Conservation (phyloP, 352 stramenopile genomes). For the Phytophthora brassicae region DNA sequence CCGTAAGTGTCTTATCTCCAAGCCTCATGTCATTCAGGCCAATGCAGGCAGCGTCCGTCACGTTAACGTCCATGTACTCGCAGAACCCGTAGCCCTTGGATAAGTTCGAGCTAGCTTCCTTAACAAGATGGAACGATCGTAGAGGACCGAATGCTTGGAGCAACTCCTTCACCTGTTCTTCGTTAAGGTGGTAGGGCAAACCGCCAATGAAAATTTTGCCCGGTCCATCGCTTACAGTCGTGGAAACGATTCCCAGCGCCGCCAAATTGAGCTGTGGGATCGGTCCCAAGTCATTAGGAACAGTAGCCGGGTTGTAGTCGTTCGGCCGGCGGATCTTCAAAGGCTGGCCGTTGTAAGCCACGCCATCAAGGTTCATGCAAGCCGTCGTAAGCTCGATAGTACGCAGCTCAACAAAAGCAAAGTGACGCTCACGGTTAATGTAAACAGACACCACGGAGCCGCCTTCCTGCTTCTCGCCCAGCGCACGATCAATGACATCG, state of each 20-base stretch:
- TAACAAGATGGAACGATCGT: conserved; percentile 97
- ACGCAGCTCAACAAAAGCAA: conserved; percentile 97
- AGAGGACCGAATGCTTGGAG: conserved; percentile 94
- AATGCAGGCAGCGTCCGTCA: conserved; percentile 92
- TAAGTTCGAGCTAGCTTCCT: conserved; percentile 87
- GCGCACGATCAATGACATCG: conserved; percentile 86
- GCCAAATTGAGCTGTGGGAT: conserved; percentile 89
- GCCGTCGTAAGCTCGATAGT: conserved; percentile 96
- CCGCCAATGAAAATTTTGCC: conserved; percentile 99
- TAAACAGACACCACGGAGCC: conserved; percentile 90
- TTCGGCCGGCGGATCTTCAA: conserved; percentile 97
- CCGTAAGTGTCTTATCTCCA: conserved; percentile 90
- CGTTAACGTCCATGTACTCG: conserved; percentile 92
- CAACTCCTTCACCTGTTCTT: conserved; percentile 94
- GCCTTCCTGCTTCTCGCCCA: conserved; percentile 74
- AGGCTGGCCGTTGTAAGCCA: conserved; percentile 93
- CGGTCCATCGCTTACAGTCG: conserved; percentile 94
- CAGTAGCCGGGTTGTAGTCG: conserved; percentile 94
- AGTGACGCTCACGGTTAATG: conserved; percentile 96
- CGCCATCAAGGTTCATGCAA: conserved; percentile 95
- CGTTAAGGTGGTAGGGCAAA: conserved; percentile 96
- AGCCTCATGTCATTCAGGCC: conserved; percentile 96
- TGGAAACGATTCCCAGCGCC: conserved; percentile 94
- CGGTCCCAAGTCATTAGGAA: conserved; percentile 86
- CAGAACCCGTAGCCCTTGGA: conserved; percentile 99